phyloP scores from a whole-genome alignment of 805 yeast species.

The Trichomonascus vanleenenianus region DNA sequence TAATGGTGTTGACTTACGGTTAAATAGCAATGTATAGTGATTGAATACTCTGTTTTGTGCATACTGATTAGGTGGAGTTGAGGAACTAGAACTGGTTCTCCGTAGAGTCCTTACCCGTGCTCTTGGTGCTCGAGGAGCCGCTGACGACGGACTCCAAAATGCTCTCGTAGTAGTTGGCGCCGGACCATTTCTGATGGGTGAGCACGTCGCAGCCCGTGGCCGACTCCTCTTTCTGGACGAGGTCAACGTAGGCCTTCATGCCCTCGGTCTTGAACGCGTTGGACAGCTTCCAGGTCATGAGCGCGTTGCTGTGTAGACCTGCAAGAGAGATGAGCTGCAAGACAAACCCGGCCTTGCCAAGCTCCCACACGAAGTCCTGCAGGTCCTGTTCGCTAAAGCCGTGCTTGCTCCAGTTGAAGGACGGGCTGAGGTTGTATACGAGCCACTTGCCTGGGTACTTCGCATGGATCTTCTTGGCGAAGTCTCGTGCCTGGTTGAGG shows the following conservation, averaged over 20 bases:
- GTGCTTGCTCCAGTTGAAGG: slow-evolving; percentile 53
- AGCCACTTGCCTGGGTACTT: slow-evolving; percentile 45
- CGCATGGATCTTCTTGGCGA: slow-evolving; percentile 40
- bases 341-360: slow-evolving; percentile 50
- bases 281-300: slow-evolving; percentile 45
- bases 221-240: slow-evolving; percentile 43
- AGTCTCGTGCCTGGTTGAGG: slow-evolving; percentile 39
- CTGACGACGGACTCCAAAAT: slow-evolving; percentile 37
- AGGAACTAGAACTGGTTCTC: slow-evolving; percentile 25
- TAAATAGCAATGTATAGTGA: too few species aligned
- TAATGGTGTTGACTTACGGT: too few species aligned
- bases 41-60: too few species aligned
- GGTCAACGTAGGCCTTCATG: slow-evolving; percentile 50
- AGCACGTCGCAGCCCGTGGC: slow-evolving; percentile 42
- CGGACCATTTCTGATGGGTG: slow-evolving; percentile 58
- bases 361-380: slow-evolving; percentile 42
- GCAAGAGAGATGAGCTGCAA: slow-evolving; percentile 55
- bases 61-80: too few species aligned
- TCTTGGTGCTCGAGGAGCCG: slow-evolving; percentile 37
- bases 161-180: slow-evolving; percentile 47
- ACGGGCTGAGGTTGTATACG: slow-evolving; percentile 54
- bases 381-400: slow-evolving; percentile 44
- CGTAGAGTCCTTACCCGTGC: slow-evolving; percentile 38
- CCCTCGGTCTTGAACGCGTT: slow-evolving; percentile 43
- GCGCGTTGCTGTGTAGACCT: slow-evolving; percentile 48